These are phyloP conservation scores for Aspergillus clavatus DNA, from an alignment of 2,329 filamentous ascomycete genomes.

Conservation along the genomic window DNA sequence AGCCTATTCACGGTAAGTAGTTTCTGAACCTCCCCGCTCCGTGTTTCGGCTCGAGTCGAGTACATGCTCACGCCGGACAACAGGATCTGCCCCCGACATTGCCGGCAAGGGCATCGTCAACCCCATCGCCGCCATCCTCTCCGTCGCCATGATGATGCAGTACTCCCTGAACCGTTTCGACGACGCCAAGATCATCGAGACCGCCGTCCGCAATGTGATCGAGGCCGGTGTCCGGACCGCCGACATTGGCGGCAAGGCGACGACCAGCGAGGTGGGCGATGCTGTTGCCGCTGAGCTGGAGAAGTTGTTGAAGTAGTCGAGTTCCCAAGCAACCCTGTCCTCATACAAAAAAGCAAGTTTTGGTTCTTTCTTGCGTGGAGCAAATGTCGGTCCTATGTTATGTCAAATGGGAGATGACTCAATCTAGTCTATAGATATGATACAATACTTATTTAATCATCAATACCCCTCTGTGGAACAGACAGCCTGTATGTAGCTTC, in stretches of 20 bases:
- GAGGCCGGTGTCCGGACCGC: constrained; percentile 73
- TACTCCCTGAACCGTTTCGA: constrained; percentile 79
- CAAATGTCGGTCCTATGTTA: neutral
- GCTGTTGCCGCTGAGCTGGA: constrained; percentile 70
- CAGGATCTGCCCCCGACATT: constrained; percentile 87
- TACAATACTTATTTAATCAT: neutral
- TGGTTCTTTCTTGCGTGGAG: neutral
- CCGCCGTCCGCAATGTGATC: constrained; percentile 73
- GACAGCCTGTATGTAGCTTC: neutral
- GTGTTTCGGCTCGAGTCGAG: neutral
- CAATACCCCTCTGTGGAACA: neutral
- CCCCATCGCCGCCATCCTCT: constrained; percentile 86
- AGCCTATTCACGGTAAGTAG: constrained; percentile 83
- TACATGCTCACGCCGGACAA: neutral
- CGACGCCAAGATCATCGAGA: constrained; percentile 74
- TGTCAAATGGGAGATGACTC: constrained; percentile 23
- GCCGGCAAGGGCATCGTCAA: constrained; percentile 88
- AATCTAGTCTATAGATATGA: constrained; percentile 9
- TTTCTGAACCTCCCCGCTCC: neutral
- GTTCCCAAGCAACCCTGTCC: neutral
- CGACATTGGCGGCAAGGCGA: constrained; percentile 75
- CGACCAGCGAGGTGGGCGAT: constrained; percentile 76
- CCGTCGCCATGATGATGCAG: constrained; percentile 90
- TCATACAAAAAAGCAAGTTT: neutral
- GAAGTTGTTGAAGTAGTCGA: constrained; percentile 55